Conservation (phyloP, 805 yeast species). For the Scheffersomyces spartinae region DNA sequence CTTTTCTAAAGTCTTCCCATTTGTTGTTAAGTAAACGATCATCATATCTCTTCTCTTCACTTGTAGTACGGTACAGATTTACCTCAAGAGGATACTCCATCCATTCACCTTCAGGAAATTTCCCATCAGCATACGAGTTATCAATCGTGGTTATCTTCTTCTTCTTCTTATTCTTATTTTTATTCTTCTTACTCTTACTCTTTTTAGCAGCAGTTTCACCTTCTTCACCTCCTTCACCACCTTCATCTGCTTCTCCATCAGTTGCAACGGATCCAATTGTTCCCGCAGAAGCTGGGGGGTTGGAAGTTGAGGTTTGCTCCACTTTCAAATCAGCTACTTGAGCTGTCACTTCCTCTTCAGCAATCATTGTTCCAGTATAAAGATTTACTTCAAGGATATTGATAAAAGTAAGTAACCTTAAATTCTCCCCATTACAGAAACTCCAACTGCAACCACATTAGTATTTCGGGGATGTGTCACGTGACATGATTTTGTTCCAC, state of each 20-base stretch:
- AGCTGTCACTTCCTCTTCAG: slow-evolving; percentile 4
- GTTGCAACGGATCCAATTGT: slow-evolving; percentile 5
- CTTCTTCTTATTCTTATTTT: slow-evolving; percentile 41
- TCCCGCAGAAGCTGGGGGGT: slow-evolving; percentile 4
- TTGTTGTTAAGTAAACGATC: slow-evolving; percentile 51
- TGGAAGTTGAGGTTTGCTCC: slow-evolving; percentile 4
- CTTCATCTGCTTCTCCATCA: slow-evolving; percentile 41
- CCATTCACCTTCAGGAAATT: slow-evolving; percentile 84
- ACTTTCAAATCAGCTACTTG: slow-evolving; percentile 5
- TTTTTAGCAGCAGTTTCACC: slow-evolving; percentile 4
- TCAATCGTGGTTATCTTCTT: slow-evolving; percentile 52
- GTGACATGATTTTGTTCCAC: too few relatives aligned
- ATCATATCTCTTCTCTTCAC: slow-evolving; percentile 74
- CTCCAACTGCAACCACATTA: too few relatives aligned
- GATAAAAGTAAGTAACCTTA: too few relatives aligned
- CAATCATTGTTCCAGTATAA: slow-evolving; percentile 1
- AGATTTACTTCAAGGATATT: too few relatives aligned
- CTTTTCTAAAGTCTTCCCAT: slow-evolving; percentile 89
- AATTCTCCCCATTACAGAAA: too few relatives aligned
- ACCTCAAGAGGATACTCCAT: slow-evolving; percentile 60
- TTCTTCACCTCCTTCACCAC: slow-evolving; percentile 5
- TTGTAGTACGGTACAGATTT: slow-evolving; percentile 62
- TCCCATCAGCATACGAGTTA: slow-evolving; percentile 54
- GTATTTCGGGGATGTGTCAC: too few relatives aligned
- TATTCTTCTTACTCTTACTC: slow-evolving; percentile 15